Base-by-base conservation (phyloP, 129 eudicot species). In the Sambucus nigra region DNA sequence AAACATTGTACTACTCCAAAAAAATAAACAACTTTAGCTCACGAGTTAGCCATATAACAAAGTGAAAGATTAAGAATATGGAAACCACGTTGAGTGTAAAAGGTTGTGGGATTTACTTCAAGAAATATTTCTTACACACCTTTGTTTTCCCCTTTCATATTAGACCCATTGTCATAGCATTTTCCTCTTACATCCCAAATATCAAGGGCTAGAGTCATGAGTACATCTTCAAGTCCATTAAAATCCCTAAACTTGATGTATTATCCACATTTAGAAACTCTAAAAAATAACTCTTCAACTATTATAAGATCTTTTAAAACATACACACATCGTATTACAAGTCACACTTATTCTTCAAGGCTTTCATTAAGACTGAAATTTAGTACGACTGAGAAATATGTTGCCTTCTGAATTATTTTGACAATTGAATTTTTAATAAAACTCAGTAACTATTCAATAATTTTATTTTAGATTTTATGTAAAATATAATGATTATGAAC, bases 401-500 rank as follows among this genome's bases (percentile, higher is more conserved):
- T 56, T 4, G 35, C 55, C 14, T 60, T 45, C 24, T 53, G 42
- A 4, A 44, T 7, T 15, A 8, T 25, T 22, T 46, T 7, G 13
- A 39, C 7, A 0, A 45, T 29, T 25, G 14, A 2, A n/a, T 7
- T 24, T 60, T 27, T 60, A 18, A 60, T 19, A 0, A 6, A 8
- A 17, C 54, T 1, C 10, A 40, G 35, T 7, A 59, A 2, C 9
- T 26, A 8, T 8, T 1, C 6, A 15, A 27, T 60, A 5, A 47
- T 5, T 32, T 47, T 55, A 25, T 60, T 27, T 31, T 20, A 46
- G 15, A 47, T 60, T 11, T 47, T 47, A 14, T 33, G 69, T 1
- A 53, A 29, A 63, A 55, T n/a, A 17, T 57, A 57, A 57, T 57
- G 69, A 15, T 69, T 13, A 47, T 69, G 63, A 53, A 53, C 53